These are phyloP conservation scores for Trichophyton benhamiae DNA, from an alignment of 2,329 filamentous ascomycete species.

Conservation along the genomic window DNA sequence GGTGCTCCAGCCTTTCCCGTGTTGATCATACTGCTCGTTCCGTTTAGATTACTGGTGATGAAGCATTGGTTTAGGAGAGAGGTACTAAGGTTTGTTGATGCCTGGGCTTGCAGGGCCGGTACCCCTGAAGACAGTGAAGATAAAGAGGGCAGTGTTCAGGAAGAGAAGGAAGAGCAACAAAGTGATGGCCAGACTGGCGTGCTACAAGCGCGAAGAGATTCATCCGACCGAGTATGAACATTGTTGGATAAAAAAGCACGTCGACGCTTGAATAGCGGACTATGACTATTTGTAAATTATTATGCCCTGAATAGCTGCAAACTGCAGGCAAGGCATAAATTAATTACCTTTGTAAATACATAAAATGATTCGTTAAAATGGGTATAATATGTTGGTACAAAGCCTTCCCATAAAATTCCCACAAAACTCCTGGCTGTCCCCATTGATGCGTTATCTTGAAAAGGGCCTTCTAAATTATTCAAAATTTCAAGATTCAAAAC, in stretches of 20 bases:
- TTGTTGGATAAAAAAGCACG: neutral
- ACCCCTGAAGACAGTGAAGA: constrained; percentile 41
- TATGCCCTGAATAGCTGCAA: neutral
- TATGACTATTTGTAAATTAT: too few species aligned
- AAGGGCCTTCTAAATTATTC: neutral
- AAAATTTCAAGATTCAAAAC: neutral
- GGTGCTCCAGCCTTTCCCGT: constrained; percentile 52
- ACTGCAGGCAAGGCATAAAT: neutral
- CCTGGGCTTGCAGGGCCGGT: constrained; percentile 40
- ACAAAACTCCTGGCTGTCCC: neutral
- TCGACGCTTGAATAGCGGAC: neutral
- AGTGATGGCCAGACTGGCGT: neutral
- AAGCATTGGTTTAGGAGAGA: constrained; percentile 48
- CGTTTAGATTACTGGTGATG: constrained; percentile 49
- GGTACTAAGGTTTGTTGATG: constrained; percentile 42
- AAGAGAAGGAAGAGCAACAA: neutral
- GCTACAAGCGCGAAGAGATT: neutral
- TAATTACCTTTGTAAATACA: neutral
- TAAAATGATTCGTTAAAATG: neutral
- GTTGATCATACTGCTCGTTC: constrained; percentile 52
- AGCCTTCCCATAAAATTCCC: neutral
- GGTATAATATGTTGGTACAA: neutral
- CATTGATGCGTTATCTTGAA: neutral
- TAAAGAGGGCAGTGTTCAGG: constrained; percentile 10
- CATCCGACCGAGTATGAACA: neutral